Conservation (phyloP, 306 rosid species). For the Astragalus membranaceus region DNA sequence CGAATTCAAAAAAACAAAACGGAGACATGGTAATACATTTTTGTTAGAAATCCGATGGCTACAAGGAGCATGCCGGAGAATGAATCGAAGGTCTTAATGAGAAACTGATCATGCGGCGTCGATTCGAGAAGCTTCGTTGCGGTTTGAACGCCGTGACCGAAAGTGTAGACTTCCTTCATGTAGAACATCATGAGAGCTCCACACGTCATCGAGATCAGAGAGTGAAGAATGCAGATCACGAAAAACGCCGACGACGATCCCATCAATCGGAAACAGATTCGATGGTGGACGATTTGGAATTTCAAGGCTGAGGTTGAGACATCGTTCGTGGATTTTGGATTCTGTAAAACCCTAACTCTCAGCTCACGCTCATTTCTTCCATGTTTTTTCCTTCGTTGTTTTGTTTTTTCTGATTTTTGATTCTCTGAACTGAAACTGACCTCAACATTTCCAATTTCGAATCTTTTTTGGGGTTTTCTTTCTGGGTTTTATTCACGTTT, state of each 20-base stretch:
- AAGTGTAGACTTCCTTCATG: conserved; percentile 74
- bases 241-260: conserved; percentile 56
- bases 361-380: neutral
- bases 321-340: neutral
- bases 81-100: conserved; percentile 87
- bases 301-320: neutral
- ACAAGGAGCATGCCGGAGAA: conserved; percentile 81
- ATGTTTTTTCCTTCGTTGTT: too few species aligned
- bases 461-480: too few species aligned
- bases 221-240: conserved; percentile 76
- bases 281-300: neutral
- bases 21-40: too few species aligned
- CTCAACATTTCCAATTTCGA: too few species aligned
- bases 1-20: too few species aligned
- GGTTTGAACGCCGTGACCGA: conserved; percentile 65
- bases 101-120: conserved; percentile 86
- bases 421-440: too few species aligned
- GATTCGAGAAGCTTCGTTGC: conserved; percentile 82
- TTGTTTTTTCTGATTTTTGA: too few species aligned
- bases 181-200: conserved; percentile 94
- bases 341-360: conserved; percentile 26
- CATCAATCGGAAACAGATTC: neutral
- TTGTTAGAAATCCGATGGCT: too few species aligned
- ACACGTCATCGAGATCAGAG: conserved; percentile 49
- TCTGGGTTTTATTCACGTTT: too few species aligned